phyloP scores from a whole-genome alignment of 2,329 filamentous ascomycete species.

The Beauveria australis region DNA sequence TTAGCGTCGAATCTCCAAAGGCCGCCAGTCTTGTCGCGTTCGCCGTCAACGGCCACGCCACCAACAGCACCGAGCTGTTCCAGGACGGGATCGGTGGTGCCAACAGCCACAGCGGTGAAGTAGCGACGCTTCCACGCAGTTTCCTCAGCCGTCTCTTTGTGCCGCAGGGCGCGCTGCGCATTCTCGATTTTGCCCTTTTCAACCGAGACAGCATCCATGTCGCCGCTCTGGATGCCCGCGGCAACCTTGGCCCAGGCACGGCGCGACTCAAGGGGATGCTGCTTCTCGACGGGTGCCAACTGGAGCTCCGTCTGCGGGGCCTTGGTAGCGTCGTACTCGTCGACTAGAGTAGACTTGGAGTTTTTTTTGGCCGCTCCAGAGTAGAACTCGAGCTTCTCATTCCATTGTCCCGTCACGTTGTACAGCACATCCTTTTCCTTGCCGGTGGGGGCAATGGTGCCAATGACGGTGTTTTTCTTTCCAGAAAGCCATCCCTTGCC shows the following conservation, averaged over 20 bases:
- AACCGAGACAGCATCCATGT: conserved; percentile 69
- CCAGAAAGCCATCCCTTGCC: conserved; percentile 92
- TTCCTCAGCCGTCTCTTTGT: conserved; percentile 66
- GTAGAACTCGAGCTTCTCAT: conserved; percentile 69
- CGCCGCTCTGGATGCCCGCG: conserved; percentile 67
- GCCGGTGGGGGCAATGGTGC: conserved; percentile 62
- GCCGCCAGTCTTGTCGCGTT: conserved; percentile 52
- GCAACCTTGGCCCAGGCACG: conserved; percentile 85
- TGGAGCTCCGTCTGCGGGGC: conserved; percentile 57
- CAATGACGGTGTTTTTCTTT: conserved; percentile 87
- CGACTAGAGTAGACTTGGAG: conserved; percentile 40
- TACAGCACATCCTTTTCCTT: conserved; percentile 68
- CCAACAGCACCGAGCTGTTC: conserved; percentile 35
- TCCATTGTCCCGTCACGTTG: conserved; percentile 87
- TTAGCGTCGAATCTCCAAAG: conserved; percentile 50
- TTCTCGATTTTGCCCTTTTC: conserved; percentile 91
- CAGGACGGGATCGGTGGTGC: conserved; percentile 34
- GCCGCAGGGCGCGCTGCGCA: conserved; percentile 66
- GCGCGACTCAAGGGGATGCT: conserved; percentile 81
- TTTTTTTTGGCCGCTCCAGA: conserved; percentile 50
- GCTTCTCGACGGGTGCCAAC: conserved; percentile 64
- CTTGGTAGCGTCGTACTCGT: conserved; percentile 52
- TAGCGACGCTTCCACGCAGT: conserved; percentile 76
- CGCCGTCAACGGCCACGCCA: conserved; percentile 42
- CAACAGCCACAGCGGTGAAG: conserved; percentile 51